Base-by-base conservation (phyloP, 352 stramenopile species). In the Halophytophthora batemanensis region DNA sequence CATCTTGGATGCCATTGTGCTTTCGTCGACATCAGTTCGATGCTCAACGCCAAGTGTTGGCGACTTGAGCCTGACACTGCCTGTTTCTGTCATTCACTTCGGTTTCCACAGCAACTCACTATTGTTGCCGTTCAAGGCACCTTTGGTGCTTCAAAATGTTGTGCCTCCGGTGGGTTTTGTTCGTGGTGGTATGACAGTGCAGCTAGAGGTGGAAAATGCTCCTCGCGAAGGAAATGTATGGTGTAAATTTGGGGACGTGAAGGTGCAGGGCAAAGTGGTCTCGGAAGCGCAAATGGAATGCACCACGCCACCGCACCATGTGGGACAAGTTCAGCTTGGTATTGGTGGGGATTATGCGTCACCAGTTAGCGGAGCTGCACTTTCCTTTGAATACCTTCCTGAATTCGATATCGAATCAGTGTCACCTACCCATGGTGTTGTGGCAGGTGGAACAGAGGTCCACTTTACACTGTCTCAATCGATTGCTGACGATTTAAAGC, bases 351-450 rank as follows among this genome's bases (percentile, higher is more conserved):
- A 54, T 11, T 17, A 50, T 1, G 22, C 21, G 31, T n/a, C 42
- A n/a, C 54, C 43, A 2, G 29, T 61, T 2, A 42, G 43, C 18
- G 53, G 61, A 2, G 42, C 56, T 2, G 41, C 46, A 5, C 22
- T 75, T 1, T 2, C 17, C 6, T 80, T 75, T 47, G 65, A 58
- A 2, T 74, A 64, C 40, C n/a, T 73, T 11, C 53, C 64, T 22
- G 59, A 67, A 31, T 6, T 76, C 3, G 31, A n/a, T n/a, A 50
- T 81, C 15, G 36, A 61, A 22, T 50, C 35, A 10, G 29, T 61
- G 23, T 39, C 18, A 12, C 67, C 71, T 22, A 56, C 28, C 21
- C 40, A 50, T 13, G 71, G 71, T 6, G 35, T 50, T 2, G 18
- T 53, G 18, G 21, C 31, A 28, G 71, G 71, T 28, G 65, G 64